Evolutionary conservation across 306 rosid species (phyloP), one percentile per base, ranked within the genome.

Genomic region (Castanea crenata): DNA sequence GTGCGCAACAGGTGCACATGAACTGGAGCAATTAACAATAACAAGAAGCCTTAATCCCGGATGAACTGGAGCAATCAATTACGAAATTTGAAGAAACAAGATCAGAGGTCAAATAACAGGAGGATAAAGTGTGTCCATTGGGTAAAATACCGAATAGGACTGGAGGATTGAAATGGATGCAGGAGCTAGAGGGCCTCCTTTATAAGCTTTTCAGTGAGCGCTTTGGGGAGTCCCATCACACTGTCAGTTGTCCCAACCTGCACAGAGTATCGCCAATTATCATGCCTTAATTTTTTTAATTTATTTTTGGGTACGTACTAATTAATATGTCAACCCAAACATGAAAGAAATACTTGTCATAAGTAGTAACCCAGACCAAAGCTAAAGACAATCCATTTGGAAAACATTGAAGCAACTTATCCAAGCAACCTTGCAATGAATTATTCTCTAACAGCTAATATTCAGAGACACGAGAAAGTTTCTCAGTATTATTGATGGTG

Each of bases 221-320:
- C 83, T 87, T 88, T 91, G 29, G 98, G 99, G 73, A 95, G 97
- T 82, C 98, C 98, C 98, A 95, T 93, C 87, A 95, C 97, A 25
- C 99, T 95, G 83, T 93, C 99, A 0, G 91, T 91, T 77, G 98
- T 95, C 74, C 99, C 97, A 69, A 85, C 94, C 96, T 95, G 97
- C 88, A 84, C 4, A 68, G 74, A 34, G 80, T 58, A 74, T 55
- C 76, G 69, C 23, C 88, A 76, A 59, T 76, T 55, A 81, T 12
- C 54, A 46, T 3, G 54, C 54, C 44, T 38, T 38, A 38, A 6
- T 5, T 6, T 38, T 4, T 5, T 6, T 38, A 6, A 6, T 5
- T 6, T 38, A 0, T 6, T 38, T 38, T 7, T 8, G 46, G 11
- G 46, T 35, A 35, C 11, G 11, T 38, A 38, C 46, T 38, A 7